Evolutionary conservation across 352 stramenopile genomes (phyloP), one percentile per base, ranked within the genome.

Genomic region (Poterioochromonas sp.): DNA sequence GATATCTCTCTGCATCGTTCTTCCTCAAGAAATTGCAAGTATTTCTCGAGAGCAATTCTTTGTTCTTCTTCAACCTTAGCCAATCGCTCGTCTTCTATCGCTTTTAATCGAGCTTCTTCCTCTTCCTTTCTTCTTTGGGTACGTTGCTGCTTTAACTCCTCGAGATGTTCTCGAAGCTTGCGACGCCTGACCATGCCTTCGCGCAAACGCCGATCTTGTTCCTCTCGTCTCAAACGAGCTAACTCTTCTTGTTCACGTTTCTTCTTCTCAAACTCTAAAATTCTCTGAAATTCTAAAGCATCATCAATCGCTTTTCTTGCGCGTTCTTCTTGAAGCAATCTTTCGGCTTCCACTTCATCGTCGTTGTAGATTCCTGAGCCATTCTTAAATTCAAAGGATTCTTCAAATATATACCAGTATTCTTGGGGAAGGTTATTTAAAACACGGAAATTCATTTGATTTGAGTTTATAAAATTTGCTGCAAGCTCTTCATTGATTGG

Each of bases 401-500:
- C 65, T 34, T 74, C 65, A n/a, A 74, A 74, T 8, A 74, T 74
- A n/a, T 74, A 74, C 65, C 65, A 74, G 65, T 62, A 74, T n/a
- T 74, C 65, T 32, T 49, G 20, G 5, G 65, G 65, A 12, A 74
- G 39, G 15, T 5, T 12, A 43, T 8, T 20, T 49, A 12, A 11
- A n/a, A 74, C 73, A 26, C 43, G 65, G 39, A 74, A 54, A 37
- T 58, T 8, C 65, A 58, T 12, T 49, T 60, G 60, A 26, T n/a
- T n/a, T n/a, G n/a, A n/a, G n/a, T n/a, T n/a, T n/a, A n/a, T n/a
- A n/a, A n/a, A n/a, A n/a, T n/a, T n/a, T n/a, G n/a, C n/a, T n/a
- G n/a, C n/a, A n/a, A n/a, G n/a, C n/a, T n/a, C n/a, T n/a, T n/a
- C n/a, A n/a, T n/a, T n/a, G n/a, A n/a, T n/a, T n/a, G n/a, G n/a